Base-by-base conservation (phyloP, 164 flowering plant species). In the Euptelea pleiosperma region DNA sequence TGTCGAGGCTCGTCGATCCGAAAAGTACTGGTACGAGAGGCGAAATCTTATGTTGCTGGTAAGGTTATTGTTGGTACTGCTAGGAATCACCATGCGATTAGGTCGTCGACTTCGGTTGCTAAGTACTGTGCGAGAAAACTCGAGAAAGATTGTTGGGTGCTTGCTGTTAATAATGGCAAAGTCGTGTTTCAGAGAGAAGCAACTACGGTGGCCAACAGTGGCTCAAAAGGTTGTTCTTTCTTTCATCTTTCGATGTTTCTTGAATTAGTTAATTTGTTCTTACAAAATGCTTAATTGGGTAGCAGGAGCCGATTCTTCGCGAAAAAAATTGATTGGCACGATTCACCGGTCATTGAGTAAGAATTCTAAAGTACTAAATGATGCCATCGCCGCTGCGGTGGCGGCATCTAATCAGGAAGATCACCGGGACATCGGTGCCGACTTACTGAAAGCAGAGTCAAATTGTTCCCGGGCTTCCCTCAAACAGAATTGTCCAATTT, bases 111-210 rank as follows among this genome's bases (percentile, higher is more conserved):
- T 30, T 80, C 88, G 6, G 74, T 89, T 4, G 99, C 99, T 18
- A 85, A 87, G 66, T 87, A 86, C 68, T 86, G 91, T 62, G 91
- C 91, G 2, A 85, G 63, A 54, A 91, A 86, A 40, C 79, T 91
- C 8, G 41, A 88, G 9, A 81, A 72, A 28, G 77, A 71, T 57
- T 88, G 87, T 61, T 81, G 71, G 16, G 82, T 91, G 34, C 65
- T 88, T 55, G 95, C 96, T 34, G 89, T 87, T 58, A 70, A 75
- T 65, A 85, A 91, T 79, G 97, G 99, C 21, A 94, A 91, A 75
- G 63, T 89, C 45, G 77, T 81, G 45, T 94, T 75, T 58, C 85
- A 80, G 46, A 75, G 80, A 70, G 84, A 81, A 33, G 66, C 73
- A 43, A 18, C 46, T 48, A 51, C n/a, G n/a, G n/a, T n/a, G n/a